Conservation (phyloP, 768 basidiomycete genomes). For the Suillus fuscotomentosus region DNA sequence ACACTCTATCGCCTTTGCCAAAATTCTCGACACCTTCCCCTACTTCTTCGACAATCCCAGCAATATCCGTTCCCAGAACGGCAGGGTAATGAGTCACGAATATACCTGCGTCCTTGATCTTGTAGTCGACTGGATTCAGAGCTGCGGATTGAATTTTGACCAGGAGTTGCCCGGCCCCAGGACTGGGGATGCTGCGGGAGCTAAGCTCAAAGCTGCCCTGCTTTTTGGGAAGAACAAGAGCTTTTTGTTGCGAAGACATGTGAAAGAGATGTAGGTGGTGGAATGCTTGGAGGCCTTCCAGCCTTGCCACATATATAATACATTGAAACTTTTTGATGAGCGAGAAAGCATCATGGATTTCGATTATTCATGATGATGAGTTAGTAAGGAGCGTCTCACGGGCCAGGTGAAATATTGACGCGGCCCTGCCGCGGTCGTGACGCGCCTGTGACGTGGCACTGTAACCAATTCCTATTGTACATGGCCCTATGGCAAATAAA, state of each 20-base stretch:
- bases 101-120: conserved; percentile 30
- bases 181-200: conserved; percentile 27
- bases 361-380: neutral
- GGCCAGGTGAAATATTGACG: no score
- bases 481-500: no score
- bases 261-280: neutral
- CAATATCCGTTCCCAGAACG: conserved; percentile 33
- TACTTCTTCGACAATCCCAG: conserved; percentile 39
- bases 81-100: conserved; percentile 36
- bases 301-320: neutral
- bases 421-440: no score
- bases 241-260: conserved; percentile 31
- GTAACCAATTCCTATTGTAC: no score
- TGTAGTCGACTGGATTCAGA: conserved; percentile 49
- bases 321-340: neutral
- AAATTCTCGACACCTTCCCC: conserved; percentile 37
- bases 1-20: conserved; percentile 41
- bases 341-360: neutral
- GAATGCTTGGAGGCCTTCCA: neutral
- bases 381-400: neutral
- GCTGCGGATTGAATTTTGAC: conserved; percentile 38
- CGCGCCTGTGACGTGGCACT: no score
- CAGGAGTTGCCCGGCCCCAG: conserved; percentile 39
- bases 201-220: conserved; percentile 31
- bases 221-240: conserved; percentile 23